These are phyloP conservation scores for Fusarium sp. DNA, from an alignment of 2,329 filamentous ascomycete species.

Conservation along the genomic window DNA sequence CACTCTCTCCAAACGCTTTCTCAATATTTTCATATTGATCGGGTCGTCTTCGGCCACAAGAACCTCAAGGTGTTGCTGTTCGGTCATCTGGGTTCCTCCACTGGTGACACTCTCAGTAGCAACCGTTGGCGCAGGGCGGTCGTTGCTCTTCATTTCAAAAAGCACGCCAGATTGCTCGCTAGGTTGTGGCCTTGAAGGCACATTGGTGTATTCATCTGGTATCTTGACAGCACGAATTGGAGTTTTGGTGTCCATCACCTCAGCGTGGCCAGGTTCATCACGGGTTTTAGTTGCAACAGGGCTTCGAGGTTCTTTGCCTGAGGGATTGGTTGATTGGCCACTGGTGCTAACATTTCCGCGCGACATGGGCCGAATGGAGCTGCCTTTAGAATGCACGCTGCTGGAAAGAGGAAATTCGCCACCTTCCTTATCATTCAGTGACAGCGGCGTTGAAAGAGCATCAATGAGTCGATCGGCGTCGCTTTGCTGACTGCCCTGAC, in stretches of 20 bases:
- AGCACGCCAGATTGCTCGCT: slow-evolving; percentile 54
- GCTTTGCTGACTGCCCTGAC: slow-evolving; percentile 62
- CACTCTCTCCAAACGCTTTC: slow-evolving; percentile 81
- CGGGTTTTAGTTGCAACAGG: slow-evolving; percentile 33
- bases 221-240: slow-evolving; percentile 63
- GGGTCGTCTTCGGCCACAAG: slow-evolving; percentile 91
- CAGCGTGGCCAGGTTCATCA: slow-evolving; percentile 53
- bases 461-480: slow-evolving; percentile 80
- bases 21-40: slow-evolving; percentile 85
- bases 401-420: slow-evolving; percentile 49
- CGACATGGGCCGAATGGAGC: slow-evolving; percentile 22
- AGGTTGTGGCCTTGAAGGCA: slow-evolving; percentile 50
- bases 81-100: slow-evolving; percentile 33
- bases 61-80: slow-evolving; percentile 64
- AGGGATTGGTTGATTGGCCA: slow-evolving; percentile 34
- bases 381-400: slow-evolving; percentile 28
- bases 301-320: slow-evolving; percentile 8
- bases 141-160: slow-evolving; percentile 55
- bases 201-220: slow-evolving; percentile 60
- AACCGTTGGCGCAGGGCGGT: slow-evolving; percentile 11
- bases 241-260: slow-evolving; percentile 60
- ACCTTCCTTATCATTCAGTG: slow-evolving; percentile 55
- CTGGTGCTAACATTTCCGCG: slow-evolving; percentile 7
- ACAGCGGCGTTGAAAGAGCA: slow-evolving; percentile 74
- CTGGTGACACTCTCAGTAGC: slow-evolving; percentile 46